phyloP scores from a whole-genome alignment of 2,329 filamentous ascomycete genomes.

The Beauveria sp. region DNA sequence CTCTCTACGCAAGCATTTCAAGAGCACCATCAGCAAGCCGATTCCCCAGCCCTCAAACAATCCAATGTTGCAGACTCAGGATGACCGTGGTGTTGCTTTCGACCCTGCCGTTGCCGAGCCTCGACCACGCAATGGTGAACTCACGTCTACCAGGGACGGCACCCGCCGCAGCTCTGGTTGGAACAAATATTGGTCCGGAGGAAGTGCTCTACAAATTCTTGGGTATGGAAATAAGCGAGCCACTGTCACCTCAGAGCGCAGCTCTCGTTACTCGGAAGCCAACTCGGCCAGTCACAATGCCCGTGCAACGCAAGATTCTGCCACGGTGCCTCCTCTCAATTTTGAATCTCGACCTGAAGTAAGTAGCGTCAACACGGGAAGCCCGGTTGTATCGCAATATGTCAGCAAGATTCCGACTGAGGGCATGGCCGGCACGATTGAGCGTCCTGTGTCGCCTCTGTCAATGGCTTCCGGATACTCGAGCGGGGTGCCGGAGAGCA shows the following conservation, averaged over 20 bases:
- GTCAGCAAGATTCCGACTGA: conserved; percentile 44
- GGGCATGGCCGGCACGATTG: conserved; percentile 53
- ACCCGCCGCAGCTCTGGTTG: conserved; percentile 61
- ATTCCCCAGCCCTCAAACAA: conserved; percentile 38
- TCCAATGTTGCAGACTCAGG: conserved; percentile 28
- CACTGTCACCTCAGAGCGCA: conserved; percentile 47
- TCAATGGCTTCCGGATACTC: conserved; percentile 49
- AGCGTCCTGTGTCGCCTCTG: conserved; percentile 45
- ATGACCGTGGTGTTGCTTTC: conserved; percentile 35
- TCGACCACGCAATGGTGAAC: conserved; percentile 26
- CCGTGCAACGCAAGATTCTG: conserved; percentile 57
- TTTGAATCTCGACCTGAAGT: conserved; percentile 56
- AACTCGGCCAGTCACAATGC: conserved; percentile 27
- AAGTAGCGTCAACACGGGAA: conserved; percentile 59
- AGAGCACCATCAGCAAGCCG: conserved; percentile 54
- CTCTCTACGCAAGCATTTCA: conserved; percentile 55
- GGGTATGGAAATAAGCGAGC: conserved; percentile 47
- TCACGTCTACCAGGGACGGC: conserved; percentile 30
- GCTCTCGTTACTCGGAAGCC: conserved; percentile 46
- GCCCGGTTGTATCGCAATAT: conserved; percentile 60
- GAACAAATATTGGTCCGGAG: conserved; percentile 72
- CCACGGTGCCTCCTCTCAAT: conserved; percentile 59
- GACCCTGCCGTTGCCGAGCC: conserved; percentile 26
- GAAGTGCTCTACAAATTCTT: conserved; percentile 59
- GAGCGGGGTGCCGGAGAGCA: conserved; percentile 58